Evolutionary conservation across 495 filamentous ascomycete species (phyloP), one percentile per base, ranked within the genome.

Genomic region (Aspergillus wentii): DNA sequence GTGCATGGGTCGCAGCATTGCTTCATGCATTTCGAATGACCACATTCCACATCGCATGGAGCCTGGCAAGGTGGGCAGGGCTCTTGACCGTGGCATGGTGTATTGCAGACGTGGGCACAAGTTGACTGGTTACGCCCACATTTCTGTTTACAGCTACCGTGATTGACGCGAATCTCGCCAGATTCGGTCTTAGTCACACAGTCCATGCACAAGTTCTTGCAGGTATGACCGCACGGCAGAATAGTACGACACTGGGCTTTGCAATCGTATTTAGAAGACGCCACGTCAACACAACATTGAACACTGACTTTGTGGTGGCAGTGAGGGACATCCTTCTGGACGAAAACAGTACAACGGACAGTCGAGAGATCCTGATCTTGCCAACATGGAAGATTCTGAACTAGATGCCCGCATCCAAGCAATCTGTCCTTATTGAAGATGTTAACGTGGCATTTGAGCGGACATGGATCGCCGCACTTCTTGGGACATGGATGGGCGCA

Each of bases 401-500:
- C 48, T 0, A 48, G 17, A 50, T 90, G 85, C 0, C 77, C 78
- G 48, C 85, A 91, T 7, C 68, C 60, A 7, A 89, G 65, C 4
- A 16, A 8, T 3, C 78, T 56, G 29, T 73, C 35, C 3, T 46
- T 23, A 11, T 57, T 23, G 23, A 43, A 37, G 30, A 85, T 42
- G 1, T 35, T 30, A 8, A 67, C 43, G 6, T 50, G 36, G 42
- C 79, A 86, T 38, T 56, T 56, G 6, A 38, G 18, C 15, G 71
- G 69, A 46, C 81, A 86, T 8, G 40, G 31, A 11, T 83, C 71
- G 4, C 83, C 82, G 38, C 86, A 91, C 3, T 39, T 32, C 38
- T 61, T 71, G 0, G 65, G 76, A 43, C 86, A 89, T 9, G 63
- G 20, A 48, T 90, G 85, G 3, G 61, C 49, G 39, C 86, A 90